These are phyloP conservation scores for Trichomonascus vanleenenianus DNA, from an alignment of 805 yeast genomes.

Conservation along the genomic window DNA sequence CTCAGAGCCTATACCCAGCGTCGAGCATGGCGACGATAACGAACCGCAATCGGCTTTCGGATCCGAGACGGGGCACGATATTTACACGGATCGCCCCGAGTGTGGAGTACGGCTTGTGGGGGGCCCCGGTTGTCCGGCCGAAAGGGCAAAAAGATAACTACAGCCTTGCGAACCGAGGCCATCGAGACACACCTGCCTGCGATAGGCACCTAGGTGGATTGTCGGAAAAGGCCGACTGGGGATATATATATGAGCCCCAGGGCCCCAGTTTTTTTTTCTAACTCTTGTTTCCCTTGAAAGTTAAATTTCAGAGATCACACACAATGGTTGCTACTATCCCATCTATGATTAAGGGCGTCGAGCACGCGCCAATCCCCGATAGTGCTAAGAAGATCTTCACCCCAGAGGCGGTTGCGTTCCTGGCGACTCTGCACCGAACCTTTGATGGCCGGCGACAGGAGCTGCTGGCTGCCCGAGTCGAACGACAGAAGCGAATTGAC, in stretches of 20 bases:
- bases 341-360: conserved; percentile 39
- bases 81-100: conserved; percentile 1
- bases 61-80: background rate
- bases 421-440: conserved; percentile 59
- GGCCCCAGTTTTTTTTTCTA: background rate
- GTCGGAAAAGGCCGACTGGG: conserved; percentile 1
- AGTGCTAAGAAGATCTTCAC: conserved; percentile 48
- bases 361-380: conserved; percentile 44
- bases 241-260: background rate
- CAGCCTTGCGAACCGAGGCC: no score
- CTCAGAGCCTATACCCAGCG: no score
- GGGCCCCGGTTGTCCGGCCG: background rate
- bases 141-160: background rate
- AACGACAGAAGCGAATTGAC: conserved; percentile 49
- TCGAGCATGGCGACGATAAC: no score
- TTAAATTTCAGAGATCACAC: background rate
- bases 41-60: background rate
- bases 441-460: conserved; percentile 50
- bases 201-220: background rate
- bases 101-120: background rate
- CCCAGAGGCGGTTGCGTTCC: conserved; percentile 54
- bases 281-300: background rate
- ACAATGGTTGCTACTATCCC: conserved; percentile 17
- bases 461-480: conserved; percentile 48
- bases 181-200: background rate